These are phyloP conservation scores for Solanum chacoense DNA, from an alignment of 305 asterid species.

Conservation along the genomic window DNA sequence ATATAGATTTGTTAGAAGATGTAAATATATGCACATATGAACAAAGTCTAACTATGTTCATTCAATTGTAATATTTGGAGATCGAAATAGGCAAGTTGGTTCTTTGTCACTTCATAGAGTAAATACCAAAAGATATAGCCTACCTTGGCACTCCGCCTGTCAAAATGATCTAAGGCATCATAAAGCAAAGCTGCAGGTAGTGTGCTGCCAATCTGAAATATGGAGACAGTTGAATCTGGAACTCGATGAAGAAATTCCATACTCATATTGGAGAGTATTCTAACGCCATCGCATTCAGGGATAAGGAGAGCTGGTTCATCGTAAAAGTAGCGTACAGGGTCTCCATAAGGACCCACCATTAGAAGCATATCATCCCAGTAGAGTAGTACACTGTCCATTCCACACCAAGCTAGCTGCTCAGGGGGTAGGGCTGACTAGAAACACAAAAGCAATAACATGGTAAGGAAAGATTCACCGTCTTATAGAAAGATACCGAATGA, in stretches of 20 bases:
- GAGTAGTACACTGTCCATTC: slow-evolving; percentile 84
- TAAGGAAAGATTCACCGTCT: slow-evolving; percentile 3
- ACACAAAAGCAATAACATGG: slow-evolving; percentile 6
- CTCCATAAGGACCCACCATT: slow-evolving; percentile 93
- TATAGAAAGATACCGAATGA: not conserved
- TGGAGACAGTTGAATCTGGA: slow-evolving; percentile 90
- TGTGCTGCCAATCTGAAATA: slow-evolving; percentile 94
- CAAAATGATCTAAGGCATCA: slow-evolving; percentile 96
- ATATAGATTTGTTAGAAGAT: not conserved
- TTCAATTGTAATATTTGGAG: not conserved
- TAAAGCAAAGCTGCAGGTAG: slow-evolving; percentile 83
- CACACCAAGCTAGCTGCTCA: slow-evolving; percentile 95
- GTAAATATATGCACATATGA: not conserved
- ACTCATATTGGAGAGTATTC: slow-evolving; percentile 68
- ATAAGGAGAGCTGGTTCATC: slow-evolving; percentile 80
- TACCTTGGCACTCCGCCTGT: slow-evolving; percentile 92
- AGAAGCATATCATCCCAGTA: slow-evolving; percentile 94
- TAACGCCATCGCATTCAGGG: slow-evolving; percentile 92
- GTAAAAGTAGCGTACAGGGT: slow-evolving; percentile 80
- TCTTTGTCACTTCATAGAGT: not conserved
- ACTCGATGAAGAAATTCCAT: slow-evolving; percentile 95
- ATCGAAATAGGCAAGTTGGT: not conserved
- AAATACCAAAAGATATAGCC: slow-evolving; percentile 1
- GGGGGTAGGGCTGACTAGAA: slow-evolving; percentile 87
- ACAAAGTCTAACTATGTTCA: not conserved